phyloP scores from a whole-genome alignment of 2,329 filamentous ascomycete species.

The Escovopsis sp. region DNA sequence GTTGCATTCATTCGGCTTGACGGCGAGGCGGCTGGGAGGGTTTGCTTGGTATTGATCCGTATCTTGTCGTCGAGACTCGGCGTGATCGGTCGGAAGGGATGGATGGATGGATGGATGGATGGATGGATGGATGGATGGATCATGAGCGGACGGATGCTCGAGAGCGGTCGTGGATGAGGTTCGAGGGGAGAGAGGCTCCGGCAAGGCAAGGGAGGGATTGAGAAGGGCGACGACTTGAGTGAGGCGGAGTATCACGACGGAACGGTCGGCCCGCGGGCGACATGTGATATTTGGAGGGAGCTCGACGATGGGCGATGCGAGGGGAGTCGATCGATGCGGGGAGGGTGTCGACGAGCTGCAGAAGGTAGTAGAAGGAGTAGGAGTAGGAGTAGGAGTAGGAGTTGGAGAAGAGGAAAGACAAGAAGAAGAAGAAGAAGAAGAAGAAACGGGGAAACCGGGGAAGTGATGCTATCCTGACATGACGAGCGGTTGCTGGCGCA shows the following conservation, averaged over 20 bases:
- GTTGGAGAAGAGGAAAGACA: too few relatives aligned
- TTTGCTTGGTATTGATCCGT: conserved; percentile 10
- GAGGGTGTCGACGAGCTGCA: background rate
- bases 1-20: conserved; percentile 57
- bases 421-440: too few relatives aligned
- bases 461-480: background rate
- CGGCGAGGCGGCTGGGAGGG: conserved; percentile 10
- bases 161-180: background rate
- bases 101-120: background rate
- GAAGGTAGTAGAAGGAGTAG: background rate
- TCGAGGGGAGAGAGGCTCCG: too few relatives aligned
- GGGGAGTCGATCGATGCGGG: background rate
- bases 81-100: background rate
- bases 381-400: background rate
- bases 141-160: background rate
- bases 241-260: background rate
- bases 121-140: background rate
- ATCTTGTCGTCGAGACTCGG: conserved; percentile 9
- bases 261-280: conserved; percentile 6
- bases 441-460: too few relatives aligned
- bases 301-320: background rate
- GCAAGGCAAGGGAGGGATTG: background rate
- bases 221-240: background rate
- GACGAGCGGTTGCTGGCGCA: background rate
- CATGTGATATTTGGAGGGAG: conserved; percentile 3